Evolutionary conservation across 352 stramenopile genomes (phyloP), one percentile per base, ranked within the genome.

Genomic region (Phytophthora aleatoria): DNA sequence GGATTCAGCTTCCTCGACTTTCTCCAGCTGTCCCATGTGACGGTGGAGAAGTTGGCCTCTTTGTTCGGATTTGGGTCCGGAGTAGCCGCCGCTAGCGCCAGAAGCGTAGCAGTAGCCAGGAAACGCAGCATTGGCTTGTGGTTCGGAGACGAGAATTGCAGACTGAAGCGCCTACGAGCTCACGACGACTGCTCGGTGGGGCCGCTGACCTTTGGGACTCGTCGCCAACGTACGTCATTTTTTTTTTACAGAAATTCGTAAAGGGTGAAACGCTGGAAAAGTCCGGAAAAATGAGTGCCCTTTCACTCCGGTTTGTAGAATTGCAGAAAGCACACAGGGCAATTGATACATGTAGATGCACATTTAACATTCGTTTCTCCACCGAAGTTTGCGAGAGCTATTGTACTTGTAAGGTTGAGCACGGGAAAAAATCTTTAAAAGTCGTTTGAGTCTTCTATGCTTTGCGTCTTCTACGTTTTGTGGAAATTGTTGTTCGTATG

Each of bases 1-100:
- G 83, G 85, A 43, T 90, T 72, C 53, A 92, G 44, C 26, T 70
- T 73, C 13, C 76, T 64, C 26, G 45, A 58, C 39, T 69, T 64
- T 28, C 27, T 61, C 62, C 62, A 65, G 27, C 36, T 48, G 24
- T 70, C 54, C 55, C 62, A 66, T 41, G 41, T 38, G 50, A 71
- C 65, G 11, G 56, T 71, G 4, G 63, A 68, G 33, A 36, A 48
- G 9, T 62, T 56, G 27, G 11, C 33, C 38, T 59, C 43, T 43
- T 57, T 38, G 38, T 35, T 45, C 11, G 44, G 44, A 24, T 50
- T 41, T 24, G 3, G 44, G 33, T 62, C 60, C 0, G 16, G n/a
- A 47, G 27, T 36, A 36, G 42, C 63, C 16, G 27, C 16, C 8
- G 30, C 31, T 1, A 61, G 20, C 1, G 15, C 5, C 5, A 61